phyloP scores from a whole-genome alignment of 768 basidiomycete species.

The Imleria badia region DNA sequence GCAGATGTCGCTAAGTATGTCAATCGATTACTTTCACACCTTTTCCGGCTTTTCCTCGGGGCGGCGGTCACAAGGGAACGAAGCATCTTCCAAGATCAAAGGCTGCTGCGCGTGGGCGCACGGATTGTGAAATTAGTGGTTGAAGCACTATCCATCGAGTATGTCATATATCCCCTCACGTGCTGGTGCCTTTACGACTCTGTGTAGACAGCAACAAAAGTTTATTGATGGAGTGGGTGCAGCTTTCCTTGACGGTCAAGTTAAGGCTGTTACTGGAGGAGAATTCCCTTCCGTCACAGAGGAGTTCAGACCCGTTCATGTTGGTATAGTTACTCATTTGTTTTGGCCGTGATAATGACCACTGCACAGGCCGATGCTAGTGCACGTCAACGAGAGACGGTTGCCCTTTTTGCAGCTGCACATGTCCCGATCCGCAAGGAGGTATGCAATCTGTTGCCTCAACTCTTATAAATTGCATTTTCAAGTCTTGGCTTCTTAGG shows the following conservation, averaged over 20 bases:
- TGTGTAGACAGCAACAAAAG: conserved; percentile 54
- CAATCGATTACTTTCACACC: conserved; percentile 67
- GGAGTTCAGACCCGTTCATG: conserved; percentile 52
- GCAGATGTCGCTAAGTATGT: conserved; percentile 78
- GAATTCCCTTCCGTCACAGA: conserved; percentile 39
- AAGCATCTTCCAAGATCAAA: conserved; percentile 38
- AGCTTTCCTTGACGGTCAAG: conserved; percentile 44
- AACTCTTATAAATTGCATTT: background rate
- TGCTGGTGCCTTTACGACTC: background rate
- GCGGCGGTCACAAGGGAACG: conserved; percentile 33
- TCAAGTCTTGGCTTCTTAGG: conserved; percentile 36
- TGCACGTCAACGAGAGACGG: conserved; percentile 55
- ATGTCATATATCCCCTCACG: conserved; percentile 33
- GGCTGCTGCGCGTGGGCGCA: conserved; percentile 43
- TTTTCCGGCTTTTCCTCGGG: conserved; percentile 65
- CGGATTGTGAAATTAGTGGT: conserved; percentile 67
- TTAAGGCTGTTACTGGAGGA: conserved; percentile 53
- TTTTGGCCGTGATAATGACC: background rate
- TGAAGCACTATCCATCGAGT: conserved; percentile 65
- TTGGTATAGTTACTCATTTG: conserved; percentile 26
- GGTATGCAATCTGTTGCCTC: conserved; percentile 37
- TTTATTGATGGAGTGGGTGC: conserved; percentile 46
- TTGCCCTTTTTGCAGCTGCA: conserved; percentile 65
- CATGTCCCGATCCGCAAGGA: conserved; percentile 66
- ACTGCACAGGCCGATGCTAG: conserved; percentile 16